Evolutionary conservation across 2,329 filamentous ascomycete species (phyloP).

Genomic region (Drechslera avenae): DNA sequence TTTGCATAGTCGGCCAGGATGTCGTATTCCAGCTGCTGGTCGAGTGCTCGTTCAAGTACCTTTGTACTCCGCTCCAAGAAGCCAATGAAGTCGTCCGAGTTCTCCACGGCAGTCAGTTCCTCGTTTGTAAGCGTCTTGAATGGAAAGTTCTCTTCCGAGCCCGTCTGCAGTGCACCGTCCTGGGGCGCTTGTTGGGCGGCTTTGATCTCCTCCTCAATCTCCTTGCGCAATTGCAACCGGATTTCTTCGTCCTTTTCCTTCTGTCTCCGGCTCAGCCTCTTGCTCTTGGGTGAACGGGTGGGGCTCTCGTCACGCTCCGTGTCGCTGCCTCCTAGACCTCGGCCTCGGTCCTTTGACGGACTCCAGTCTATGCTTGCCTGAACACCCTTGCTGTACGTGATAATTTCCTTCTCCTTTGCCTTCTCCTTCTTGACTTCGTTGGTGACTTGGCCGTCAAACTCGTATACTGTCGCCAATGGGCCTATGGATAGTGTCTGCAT

Average conservation of each 20-base stretch:
- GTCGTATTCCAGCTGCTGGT: conserved; percentile 94
- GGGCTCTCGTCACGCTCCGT: conserved; percentile 67
- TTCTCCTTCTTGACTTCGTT: conserved; percentile 67
- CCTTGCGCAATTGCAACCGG: conserved; percentile 78
- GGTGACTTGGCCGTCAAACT: conserved; percentile 75
- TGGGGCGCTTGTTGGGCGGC: conserved; percentile 59
- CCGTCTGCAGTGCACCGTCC: conserved; percentile 51
- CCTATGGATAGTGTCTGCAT: conserved; percentile 76
- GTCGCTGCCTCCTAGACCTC: conserved; percentile 58
- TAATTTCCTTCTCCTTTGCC: conserved; percentile 74
- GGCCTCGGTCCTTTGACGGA: conserved; percentile 57
- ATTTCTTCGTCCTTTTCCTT: conserved; percentile 88
- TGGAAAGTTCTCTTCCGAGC: conserved; percentile 66
- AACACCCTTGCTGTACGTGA: conserved; percentile 96
- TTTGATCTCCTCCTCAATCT: conserved; percentile 91
- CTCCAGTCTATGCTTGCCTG: conserved; percentile 84
- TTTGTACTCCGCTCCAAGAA: conserved; percentile 96
- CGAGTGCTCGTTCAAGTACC: conserved; percentile 92
- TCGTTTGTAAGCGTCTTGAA: conserved; percentile 79
- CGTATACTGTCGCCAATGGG: conserved; percentile 76
- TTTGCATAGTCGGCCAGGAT: conserved; percentile 93
- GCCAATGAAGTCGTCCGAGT: conserved; percentile 90
- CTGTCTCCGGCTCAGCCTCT: conserved; percentile 77
- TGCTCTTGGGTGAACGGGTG: conserved; percentile 61
- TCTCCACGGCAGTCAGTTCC: conserved; percentile 87